A percentile compares a stretch with the other conserved stretches of the same genome.
Conservation (phyloP, 192 early-diverging fungal genomes). For the Backusella sp. region DNA sequence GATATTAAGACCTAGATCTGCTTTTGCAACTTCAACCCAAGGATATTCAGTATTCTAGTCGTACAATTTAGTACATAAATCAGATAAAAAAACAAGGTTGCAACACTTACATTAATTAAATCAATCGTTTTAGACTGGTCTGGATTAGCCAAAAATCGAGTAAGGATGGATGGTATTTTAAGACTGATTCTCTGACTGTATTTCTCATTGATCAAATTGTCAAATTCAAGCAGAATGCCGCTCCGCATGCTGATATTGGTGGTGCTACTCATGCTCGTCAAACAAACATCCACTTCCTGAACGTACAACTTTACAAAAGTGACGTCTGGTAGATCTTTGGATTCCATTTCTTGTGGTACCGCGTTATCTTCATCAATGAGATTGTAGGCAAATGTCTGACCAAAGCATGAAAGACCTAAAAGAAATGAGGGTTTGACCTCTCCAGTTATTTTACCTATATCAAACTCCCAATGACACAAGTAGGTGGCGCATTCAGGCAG, state of each 20-base stretch:
- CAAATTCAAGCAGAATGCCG: slow-evolving; percentile 63
- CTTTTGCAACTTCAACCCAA: slow-evolving; percentile 70
- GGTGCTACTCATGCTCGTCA: slow-evolving; percentile 54
- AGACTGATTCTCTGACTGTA: slow-evolving; percentile 54
- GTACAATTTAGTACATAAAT: background rate
- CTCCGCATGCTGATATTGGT: slow-evolving; percentile 52
- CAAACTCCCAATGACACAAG: slow-evolving; percentile 67
- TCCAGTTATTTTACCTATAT: slow-evolving; percentile 60
- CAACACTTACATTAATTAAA: background rate
- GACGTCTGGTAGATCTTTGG: slow-evolving; percentile 49
- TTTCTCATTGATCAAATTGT: slow-evolving; percentile 59
- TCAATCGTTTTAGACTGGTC: slow-evolving; percentile 4
- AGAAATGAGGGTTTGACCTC: slow-evolving; percentile 65
- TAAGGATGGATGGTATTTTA: slow-evolving; percentile 54
- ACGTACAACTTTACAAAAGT: slow-evolving; percentile 58
- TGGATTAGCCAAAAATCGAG: slow-evolving; percentile 52
- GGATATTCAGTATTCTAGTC: slow-evolving; percentile 29
- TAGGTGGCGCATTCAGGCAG: slow-evolving; percentile 63
- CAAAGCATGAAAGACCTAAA: slow-evolving; percentile 46
- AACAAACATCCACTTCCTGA: slow-evolving; percentile 54
- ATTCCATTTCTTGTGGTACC: slow-evolving; percentile 45
- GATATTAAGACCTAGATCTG: slow-evolving; percentile 54
- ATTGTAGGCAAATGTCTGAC: slow-evolving; percentile 63
- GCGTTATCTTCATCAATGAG: slow-evolving; percentile 66
- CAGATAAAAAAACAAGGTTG: background rate